Evolutionary conservation across 2,329 filamentous ascomycete genomes (phyloP).

Genomic region (Fonsecaea multimorphosa): DNA sequence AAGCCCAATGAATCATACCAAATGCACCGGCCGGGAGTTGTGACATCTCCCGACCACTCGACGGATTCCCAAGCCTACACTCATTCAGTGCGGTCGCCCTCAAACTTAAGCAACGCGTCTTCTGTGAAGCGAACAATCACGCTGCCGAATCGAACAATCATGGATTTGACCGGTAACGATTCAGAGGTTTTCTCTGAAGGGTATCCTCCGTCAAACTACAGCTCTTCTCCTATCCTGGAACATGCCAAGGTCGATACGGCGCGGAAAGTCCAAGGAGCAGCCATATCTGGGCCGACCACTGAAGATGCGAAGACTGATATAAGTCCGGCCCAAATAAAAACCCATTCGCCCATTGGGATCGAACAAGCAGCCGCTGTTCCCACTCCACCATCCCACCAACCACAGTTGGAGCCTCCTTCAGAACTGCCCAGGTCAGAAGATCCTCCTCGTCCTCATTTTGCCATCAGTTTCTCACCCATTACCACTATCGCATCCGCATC

Average conservation of each 20-base stretch:
- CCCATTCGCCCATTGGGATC: not conserved
- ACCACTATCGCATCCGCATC: slow-evolving; percentile 33
- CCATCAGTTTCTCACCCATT: slow-evolving; percentile 35
- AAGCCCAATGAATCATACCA: slow-evolving; percentile 3
- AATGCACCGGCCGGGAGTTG: slow-evolving; percentile 1
- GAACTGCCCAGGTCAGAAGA: slow-evolving; percentile 9
- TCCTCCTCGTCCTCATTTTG: slow-evolving; percentile 4
- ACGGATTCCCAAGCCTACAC: slow-evolving; percentile 15
- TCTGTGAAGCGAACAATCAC: slow-evolving; percentile 32
- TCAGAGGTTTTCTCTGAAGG: slow-evolving; percentile 31
- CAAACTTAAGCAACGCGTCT: slow-evolving; percentile 30
- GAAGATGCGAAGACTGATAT: slow-evolving; percentile 1
- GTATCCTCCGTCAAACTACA: slow-evolving; percentile 23
- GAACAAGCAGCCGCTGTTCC: not conserved
- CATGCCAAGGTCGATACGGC: slow-evolving; percentile 27
- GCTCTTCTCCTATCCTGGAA: slow-evolving; percentile 31
- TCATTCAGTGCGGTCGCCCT: slow-evolving; percentile 26
- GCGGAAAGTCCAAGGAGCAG: slow-evolving; percentile 15
- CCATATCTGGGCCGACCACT: slow-evolving; percentile 6
- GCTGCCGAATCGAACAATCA: slow-evolving; percentile 34
- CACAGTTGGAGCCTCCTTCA: slow-evolving; percentile 13
- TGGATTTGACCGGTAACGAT: slow-evolving; percentile 38
- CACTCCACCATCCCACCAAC: slow-evolving; percentile 3
- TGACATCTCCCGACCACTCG: slow-evolving; percentile 4
- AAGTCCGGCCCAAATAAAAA: slow-evolving; percentile 1